Percentiles rank a stretch among this genome's conserved stretches.
These are phyloP conservation scores for Debaryomyces hansenii DNA, from an alignment of 805 yeast species.

Conservation along the genomic window DNA sequence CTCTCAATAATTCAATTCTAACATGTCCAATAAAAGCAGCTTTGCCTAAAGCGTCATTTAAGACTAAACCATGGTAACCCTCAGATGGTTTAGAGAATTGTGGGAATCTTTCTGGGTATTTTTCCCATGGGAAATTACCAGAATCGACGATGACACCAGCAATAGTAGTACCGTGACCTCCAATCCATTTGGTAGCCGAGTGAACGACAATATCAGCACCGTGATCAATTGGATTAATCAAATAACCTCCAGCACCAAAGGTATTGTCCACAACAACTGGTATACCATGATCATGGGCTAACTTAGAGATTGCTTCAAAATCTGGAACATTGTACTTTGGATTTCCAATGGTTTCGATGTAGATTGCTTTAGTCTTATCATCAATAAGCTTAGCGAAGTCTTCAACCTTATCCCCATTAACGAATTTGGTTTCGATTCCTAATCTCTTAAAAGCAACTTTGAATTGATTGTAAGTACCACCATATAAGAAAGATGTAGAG, in stretches of 20 bases:
- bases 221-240: slow-evolving; percentile 77
- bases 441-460: slow-evolving; percentile 87
- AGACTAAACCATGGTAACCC: slow-evolving; percentile 87
- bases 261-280: slow-evolving; percentile 95
- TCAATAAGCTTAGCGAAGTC: slow-evolving; percentile 75
- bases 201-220: slow-evolving; percentile 93
- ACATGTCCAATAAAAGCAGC: slow-evolving; percentile 77
- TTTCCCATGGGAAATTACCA: slow-evolving; percentile 90
- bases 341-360: slow-evolving; percentile 88
- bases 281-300: slow-evolving; percentile 84
- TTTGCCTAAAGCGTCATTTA: slow-evolving; percentile 79
- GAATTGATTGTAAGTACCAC: slow-evolving; percentile 96
- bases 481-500: slow-evolving; percentile 84
- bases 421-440: slow-evolving; percentile 85
- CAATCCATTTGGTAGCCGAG: slow-evolving; percentile 97
- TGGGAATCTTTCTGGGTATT: slow-evolving; percentile 85
- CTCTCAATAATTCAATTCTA: slow-evolving; percentile 85
- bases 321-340: slow-evolving; percentile 93
- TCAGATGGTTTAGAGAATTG: slow-evolving; percentile 89
- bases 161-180: slow-evolving; percentile 94
- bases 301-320: slow-evolving; percentile 68
- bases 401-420: slow-evolving; percentile 75
- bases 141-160: slow-evolving; percentile 90
- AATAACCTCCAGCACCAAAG: slow-evolving; percentile 94
- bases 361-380: slow-evolving; percentile 84